These are phyloP conservation scores for Euphrasia arctica DNA, from an alignment of 305 asterid genomes.

Conservation along the genomic window DNA sequence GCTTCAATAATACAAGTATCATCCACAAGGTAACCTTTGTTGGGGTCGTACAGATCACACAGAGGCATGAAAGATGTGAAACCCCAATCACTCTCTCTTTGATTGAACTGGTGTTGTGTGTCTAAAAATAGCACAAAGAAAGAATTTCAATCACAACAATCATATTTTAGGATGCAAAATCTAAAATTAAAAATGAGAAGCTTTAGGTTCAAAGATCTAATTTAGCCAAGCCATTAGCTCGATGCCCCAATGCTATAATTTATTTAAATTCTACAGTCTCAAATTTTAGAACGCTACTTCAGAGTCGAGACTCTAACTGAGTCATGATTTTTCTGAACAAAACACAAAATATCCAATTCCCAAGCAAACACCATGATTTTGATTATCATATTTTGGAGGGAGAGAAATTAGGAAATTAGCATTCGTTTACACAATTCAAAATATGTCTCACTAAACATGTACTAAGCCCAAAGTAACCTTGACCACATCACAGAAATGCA, in stretches of 20 bases:
- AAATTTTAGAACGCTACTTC: constrained; percentile 12
- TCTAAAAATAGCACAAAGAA: constrained; percentile 49
- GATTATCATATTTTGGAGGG: not conserved
- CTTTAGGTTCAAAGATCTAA: constrained; percentile 14
- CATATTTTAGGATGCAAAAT: constrained; percentile 22
- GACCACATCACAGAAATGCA: constrained; percentile 14
- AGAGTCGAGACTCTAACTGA: constrained; percentile 5
- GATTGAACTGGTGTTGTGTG: constrained; percentile 89
- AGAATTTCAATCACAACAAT: constrained; percentile 21
- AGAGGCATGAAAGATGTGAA: constrained; percentile 94
- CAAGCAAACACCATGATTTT: constrained; percentile 9
- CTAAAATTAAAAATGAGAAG: constrained; percentile 4
- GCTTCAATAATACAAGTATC: constrained; percentile 81
- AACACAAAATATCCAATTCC: not conserved
- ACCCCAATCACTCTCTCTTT: constrained; percentile 97
- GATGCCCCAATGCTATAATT: not conserved
- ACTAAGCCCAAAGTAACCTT: constrained; percentile 8
- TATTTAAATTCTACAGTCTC: constrained; percentile 10
- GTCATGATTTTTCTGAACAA: not conserved
- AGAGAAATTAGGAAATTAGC: constrained; percentile 5
- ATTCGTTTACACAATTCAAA: not conserved
- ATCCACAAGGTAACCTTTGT: constrained; percentile 77
- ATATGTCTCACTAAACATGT: constrained; percentile 18
- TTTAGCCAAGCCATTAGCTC: constrained; percentile 13
- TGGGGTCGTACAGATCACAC: constrained; percentile 79